Conservation (phyloP, 2,329 filamentous ascomycete genomes). For the Alternaria consortialis region DNA sequence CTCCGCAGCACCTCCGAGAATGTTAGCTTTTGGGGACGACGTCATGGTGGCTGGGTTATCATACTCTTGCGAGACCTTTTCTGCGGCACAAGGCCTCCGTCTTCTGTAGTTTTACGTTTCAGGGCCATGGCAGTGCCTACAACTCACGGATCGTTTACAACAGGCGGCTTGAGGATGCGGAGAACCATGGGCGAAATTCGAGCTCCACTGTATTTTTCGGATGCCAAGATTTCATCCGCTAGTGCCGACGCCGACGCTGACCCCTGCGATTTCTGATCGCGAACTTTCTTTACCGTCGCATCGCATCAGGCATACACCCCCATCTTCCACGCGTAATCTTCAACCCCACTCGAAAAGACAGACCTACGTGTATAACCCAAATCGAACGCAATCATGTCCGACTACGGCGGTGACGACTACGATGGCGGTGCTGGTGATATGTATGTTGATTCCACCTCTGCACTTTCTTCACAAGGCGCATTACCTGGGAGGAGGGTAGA, state of each 20-base stretch:
- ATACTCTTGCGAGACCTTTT: constrained; percentile 44
- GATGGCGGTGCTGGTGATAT: constrained; percentile 41
- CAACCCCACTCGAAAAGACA: neutral
- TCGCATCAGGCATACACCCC: constrained; percentile 17
- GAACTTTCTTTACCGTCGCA: constrained; percentile 24
- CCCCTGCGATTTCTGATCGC: constrained; percentile 29
- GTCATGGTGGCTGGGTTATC: constrained; percentile 7
- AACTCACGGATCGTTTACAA: constrained; percentile 12
- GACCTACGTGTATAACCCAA: neutral
- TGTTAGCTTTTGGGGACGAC: constrained; percentile 12
- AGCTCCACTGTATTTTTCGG: constrained; percentile 30
- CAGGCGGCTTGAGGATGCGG: constrained; percentile 15
- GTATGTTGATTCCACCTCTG: constrained; percentile 32
- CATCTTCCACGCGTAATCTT: constrained; percentile 7
- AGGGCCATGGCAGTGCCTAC: constrained; percentile 30
- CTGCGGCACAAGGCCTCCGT: constrained; percentile 4
- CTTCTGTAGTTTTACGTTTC: constrained; percentile 39
- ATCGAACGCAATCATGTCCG: constrained; percentile 51
- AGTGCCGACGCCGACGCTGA: constrained; percentile 19
- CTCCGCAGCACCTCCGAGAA: constrained; percentile 19
- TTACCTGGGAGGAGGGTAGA: neutral
- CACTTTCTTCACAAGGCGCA: constrained; percentile 15
- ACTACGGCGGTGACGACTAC: constrained; percentile 56
- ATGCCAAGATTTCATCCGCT: constrained; percentile 31
- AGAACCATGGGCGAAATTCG: constrained; percentile 9